A percentile compares a stretch with the other conserved stretches of the same genome.
Conservation (phyloP, 257 asterid genomes). For the Solanum paucissectum region DNA sequence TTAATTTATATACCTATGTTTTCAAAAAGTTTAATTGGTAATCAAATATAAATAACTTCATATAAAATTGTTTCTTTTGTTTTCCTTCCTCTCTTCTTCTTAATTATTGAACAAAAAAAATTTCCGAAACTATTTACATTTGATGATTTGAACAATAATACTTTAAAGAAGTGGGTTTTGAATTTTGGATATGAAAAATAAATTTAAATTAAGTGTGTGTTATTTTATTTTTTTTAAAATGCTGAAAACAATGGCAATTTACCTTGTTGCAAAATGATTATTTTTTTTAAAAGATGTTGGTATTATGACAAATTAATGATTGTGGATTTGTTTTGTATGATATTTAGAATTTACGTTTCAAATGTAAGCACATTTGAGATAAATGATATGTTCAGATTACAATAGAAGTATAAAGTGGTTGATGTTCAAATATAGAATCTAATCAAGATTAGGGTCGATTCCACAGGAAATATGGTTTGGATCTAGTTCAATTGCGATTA, state of each 20-base stretch:
- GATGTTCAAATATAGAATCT: background rate
- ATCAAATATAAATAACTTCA: background rate
- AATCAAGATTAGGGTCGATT: background rate
- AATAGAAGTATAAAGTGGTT: background rate
- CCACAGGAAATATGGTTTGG: too few relatives aligned
- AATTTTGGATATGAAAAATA: background rate
- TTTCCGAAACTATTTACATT: background rate
- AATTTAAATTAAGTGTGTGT: background rate
- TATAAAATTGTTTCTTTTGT: background rate
- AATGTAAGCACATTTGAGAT: background rate
- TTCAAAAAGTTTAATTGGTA: background rate
- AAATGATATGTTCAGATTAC: background rate
- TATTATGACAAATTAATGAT: background rate
- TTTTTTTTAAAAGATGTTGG: background rate
- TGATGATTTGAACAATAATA: background rate
- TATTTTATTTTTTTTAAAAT: background rate
- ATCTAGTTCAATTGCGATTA: background rate
- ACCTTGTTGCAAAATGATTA: background rate
- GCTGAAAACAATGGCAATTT: background rate
- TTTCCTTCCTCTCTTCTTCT: background rate
- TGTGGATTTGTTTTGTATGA: background rate
- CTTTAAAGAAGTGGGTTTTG: background rate
- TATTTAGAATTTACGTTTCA: background rate
- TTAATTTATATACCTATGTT: background rate
- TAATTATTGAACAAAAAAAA: background rate